These are phyloP conservation scores for Poa annua DNA, from an alignment of 176 grass and related monocot species.

Conservation along the genomic window DNA sequence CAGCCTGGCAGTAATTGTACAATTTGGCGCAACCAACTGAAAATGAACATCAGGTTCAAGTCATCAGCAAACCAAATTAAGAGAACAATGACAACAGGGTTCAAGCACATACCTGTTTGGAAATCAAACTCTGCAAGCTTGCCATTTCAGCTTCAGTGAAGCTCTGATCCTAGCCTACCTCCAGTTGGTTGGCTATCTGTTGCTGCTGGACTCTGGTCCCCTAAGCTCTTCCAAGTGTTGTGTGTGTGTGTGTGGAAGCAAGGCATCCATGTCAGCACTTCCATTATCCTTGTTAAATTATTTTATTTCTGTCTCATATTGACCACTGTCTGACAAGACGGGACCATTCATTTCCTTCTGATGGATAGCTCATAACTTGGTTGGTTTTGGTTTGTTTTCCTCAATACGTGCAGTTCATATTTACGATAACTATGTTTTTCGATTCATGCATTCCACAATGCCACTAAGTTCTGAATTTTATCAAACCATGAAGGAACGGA, in stretches of 20 bases:
- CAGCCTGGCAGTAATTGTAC: constrained; percentile 24
- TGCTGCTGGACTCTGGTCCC: constrained; percentile 32
- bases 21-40: constrained; percentile 58
- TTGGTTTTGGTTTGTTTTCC: background rate
- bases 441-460: background rate
- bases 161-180: constrained; percentile 1
- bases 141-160: constrained; percentile 59
- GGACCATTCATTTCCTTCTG: background rate
- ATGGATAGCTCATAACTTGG: background rate
- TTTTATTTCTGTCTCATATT: constrained; percentile 15
- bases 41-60: constrained; percentile 26
- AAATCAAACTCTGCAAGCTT: constrained; percentile 56
- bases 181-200: constrained; percentile 36
- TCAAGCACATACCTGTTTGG: constrained; percentile 58
- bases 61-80: constrained; percentile 13
- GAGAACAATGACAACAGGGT: background rate
- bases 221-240: constrained; percentile 16
- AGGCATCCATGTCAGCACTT: constrained; percentile 49
- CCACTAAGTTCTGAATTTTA: background rate
- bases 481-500: background rate
- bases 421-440: background rate
- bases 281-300: constrained; percentile 43
- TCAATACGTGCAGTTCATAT: background rate
- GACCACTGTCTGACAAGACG: constrained; percentile 23
- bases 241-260: constrained; percentile 49